Percentiles rank a stretch among this genome's conserved stretches.
Evolutionary conservation across 257 asterid genomes (phyloP).

Genomic region (Solanum chaucha): DNA sequence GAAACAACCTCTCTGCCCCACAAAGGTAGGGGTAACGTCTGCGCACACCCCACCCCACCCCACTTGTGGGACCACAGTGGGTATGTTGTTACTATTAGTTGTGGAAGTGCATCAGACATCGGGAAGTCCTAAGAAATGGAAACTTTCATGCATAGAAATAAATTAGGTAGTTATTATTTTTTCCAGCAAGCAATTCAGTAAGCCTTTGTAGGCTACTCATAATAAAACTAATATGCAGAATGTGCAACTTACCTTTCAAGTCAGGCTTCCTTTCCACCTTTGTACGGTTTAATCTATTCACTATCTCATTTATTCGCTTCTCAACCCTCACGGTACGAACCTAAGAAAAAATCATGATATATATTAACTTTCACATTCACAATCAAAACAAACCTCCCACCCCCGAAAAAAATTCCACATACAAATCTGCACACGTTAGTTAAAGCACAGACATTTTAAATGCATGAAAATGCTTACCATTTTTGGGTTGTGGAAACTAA

Average conservation of each 20-base stretch:
- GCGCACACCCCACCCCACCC: background rate
- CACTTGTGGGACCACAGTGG: background rate
- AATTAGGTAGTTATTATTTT: background rate
- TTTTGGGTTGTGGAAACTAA: conserved; percentile 81
- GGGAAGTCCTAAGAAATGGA: background rate
- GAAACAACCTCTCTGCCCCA: background rate
- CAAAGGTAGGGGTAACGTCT: background rate
- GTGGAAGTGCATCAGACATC: background rate
- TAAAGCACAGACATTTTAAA: background rate
- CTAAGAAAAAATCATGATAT: conserved; percentile 22
- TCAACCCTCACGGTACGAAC: conserved; percentile 87
- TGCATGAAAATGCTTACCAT: conserved; percentile 41
- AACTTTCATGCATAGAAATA: background rate
- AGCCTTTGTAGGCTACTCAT: background rate
- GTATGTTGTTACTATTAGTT: background rate
- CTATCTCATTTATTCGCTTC: conserved; percentile 82
- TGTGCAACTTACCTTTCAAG: conserved; percentile 54
- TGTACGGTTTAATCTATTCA: conserved; percentile 86
- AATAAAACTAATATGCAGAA: background rate
- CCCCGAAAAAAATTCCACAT: background rate
- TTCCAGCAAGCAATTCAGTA: background rate
- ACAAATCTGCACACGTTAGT: background rate
- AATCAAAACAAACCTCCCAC: background rate
- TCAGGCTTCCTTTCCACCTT: conserved; percentile 93
- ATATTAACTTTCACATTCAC: conserved; percentile 1